A percentile compares a stretch with the other conserved stretches of the same genome.
Conservation (phyloP, 2,329 filamentous ascomycete genomes). For the Colletotrichum lentis region DNA sequence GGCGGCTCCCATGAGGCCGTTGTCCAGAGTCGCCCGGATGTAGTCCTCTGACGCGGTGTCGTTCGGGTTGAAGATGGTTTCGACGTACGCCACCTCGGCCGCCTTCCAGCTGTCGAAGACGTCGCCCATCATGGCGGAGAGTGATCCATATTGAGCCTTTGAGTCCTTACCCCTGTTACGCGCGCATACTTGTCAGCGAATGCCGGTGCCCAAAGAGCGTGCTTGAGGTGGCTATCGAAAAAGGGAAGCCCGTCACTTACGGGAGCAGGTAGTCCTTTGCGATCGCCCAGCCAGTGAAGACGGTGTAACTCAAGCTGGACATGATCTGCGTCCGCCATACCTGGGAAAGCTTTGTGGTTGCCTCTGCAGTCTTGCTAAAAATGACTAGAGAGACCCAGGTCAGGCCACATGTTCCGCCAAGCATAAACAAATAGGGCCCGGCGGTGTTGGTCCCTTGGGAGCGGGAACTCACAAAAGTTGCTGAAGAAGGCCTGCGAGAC, state of each 20-base stretch:
- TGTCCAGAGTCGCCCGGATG: slow-evolving; percentile 7
- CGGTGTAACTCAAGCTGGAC: slow-evolving; percentile 7
- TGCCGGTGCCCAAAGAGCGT: neutral
- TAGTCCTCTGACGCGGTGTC: slow-evolving; percentile 1
- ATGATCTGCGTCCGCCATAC: slow-evolving; percentile 12
- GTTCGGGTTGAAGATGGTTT: slow-evolving; percentile 2
- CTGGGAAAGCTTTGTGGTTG: neutral
- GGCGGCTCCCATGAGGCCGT: slow-evolving; percentile 7
- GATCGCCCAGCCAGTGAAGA: slow-evolving; percentile 24
- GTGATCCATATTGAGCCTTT: neutral
- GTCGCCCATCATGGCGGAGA: slow-evolving; percentile 9
- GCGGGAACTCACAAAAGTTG: slow-evolving; percentile 2
- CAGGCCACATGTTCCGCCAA: neutral
- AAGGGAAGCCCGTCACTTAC: neutral
- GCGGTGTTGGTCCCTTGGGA: too few species aligned
- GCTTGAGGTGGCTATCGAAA: too few species aligned
- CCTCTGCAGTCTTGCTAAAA: neutral
- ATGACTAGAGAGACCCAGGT: slow-evolving; percentile 4
- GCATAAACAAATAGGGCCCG: too few species aligned
- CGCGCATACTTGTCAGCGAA: neutral
- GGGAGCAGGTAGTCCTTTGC: slow-evolving; percentile 26
- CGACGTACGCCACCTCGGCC: neutral
- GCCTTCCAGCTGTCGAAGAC: slow-evolving; percentile 28
- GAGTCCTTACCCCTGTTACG: neutral
- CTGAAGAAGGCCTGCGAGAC: slow-evolving; percentile 17